A percentile compares a stretch with the other conserved stretches of the same genome.
These are phyloP conservation scores for Saxispiralis lemnorum DNA, from an alignment of 495 filamentous ascomycete species.

Conservation along the genomic window DNA sequence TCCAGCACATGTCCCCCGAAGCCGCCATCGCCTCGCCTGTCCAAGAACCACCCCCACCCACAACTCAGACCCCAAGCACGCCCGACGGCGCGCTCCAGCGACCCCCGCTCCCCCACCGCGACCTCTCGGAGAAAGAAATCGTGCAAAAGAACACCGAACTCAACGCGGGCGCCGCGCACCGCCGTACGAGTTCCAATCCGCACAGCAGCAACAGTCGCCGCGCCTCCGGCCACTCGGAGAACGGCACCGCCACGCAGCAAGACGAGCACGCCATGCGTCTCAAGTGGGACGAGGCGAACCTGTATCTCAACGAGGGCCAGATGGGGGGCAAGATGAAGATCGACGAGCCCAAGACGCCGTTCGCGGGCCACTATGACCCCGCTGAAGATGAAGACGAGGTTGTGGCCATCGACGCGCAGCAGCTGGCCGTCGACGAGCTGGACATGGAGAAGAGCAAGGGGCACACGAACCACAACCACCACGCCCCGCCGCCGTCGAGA, in stretches of 20 bases:
- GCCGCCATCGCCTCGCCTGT: constrained; percentile 21
- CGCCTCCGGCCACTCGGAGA: constrained; percentile 36
- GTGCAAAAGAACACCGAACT: constrained; percentile 83
- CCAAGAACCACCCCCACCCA: constrained; percentile 15
- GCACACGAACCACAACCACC: constrained; percentile 10
- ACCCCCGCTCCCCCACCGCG: constrained; percentile 22
- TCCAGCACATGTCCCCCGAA: constrained; percentile 38
- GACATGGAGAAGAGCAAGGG: constrained; percentile 33
- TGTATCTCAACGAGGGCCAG: constrained; percentile 91
- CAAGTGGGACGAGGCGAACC: constrained; percentile 95
- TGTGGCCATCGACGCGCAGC: constrained; percentile 34
- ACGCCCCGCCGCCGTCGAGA: neutral
- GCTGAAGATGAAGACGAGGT: constrained; percentile 65
- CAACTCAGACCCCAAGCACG: constrained; percentile 17
- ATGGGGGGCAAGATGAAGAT: constrained; percentile 96
- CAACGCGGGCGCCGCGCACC: constrained; percentile 53
- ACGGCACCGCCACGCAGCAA: constrained; percentile 20
- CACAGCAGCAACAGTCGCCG: constrained; percentile 48
- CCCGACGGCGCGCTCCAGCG: constrained; percentile 8
- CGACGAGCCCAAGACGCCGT: constrained; percentile 93
- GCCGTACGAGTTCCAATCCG: constrained; percentile 63
- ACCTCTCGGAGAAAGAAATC: constrained; percentile 60
- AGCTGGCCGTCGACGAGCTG: constrained; percentile 49
- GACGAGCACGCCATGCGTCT: constrained; percentile 52
- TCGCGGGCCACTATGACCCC: constrained; percentile 78